Evolutionary conservation across 257 asterid genomes (phyloP).

Genomic region (Solanum etuberosum): DNA sequence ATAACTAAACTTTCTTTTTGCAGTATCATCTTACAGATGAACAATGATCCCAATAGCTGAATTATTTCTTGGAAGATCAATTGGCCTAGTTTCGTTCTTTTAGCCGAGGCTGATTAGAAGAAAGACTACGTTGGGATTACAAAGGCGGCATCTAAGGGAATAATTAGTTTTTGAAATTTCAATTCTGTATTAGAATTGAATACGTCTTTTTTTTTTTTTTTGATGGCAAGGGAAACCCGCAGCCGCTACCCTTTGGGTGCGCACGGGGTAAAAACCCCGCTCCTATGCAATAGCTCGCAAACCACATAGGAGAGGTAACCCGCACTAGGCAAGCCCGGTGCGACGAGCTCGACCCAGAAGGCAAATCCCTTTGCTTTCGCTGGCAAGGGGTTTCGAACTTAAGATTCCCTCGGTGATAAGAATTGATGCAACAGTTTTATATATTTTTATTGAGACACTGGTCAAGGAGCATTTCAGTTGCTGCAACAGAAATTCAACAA

Average conservation of each 20-base stretch:
- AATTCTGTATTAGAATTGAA: background rate
- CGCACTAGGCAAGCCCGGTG: too few species aligned
- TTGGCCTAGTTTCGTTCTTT: background rate
- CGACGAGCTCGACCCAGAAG: too few species aligned
- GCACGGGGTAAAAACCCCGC: too few species aligned
- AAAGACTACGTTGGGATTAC: background rate
- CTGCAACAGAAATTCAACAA: background rate
- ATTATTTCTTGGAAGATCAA: background rate
- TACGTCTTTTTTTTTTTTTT: too few species aligned
- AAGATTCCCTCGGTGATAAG: background rate
- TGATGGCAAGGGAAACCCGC: too few species aligned
- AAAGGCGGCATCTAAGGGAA: background rate
- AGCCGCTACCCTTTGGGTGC: too few species aligned
- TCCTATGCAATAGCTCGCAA: too few species aligned
- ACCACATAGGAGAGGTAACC: too few species aligned
- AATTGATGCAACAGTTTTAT: background rate
- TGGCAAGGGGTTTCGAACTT: too few species aligned
- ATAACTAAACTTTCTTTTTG: background rate
- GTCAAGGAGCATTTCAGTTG: background rate
- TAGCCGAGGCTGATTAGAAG: background rate
- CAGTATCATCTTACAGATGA: background rate
- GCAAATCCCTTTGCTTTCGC: too few species aligned
- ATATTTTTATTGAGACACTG: background rate
- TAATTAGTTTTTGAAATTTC: background rate
- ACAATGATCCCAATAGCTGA: background rate